phyloP scores from a whole-genome alignment of 306 rosid genomes.

The Canavalia gladiata region DNA sequence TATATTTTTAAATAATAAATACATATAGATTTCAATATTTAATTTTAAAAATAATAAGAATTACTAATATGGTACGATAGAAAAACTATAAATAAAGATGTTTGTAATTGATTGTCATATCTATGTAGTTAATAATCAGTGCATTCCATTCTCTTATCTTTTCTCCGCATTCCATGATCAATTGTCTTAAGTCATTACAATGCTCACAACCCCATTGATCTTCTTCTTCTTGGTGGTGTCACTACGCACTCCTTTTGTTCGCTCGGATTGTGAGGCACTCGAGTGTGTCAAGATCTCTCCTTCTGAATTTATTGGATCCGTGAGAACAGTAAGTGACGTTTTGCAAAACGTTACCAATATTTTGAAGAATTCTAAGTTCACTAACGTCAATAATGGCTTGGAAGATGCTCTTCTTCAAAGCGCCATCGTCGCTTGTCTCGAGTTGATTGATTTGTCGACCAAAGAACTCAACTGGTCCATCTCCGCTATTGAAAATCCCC shows the following conservation, averaged over 20 bases:
- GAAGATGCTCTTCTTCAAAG: conserved; percentile 49
- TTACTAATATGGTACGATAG: too few species aligned
- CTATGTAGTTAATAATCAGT: too few species aligned
- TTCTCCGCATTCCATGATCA: too few species aligned
- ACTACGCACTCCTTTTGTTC: background rate
- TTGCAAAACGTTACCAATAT: conserved; percentile 53
- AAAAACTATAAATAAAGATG: too few species aligned
- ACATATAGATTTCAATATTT: too few species aligned
- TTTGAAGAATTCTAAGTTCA: conserved; percentile 47
- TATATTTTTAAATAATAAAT: too few species aligned
- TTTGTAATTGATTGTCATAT: too few species aligned
- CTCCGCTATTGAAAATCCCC: conserved; percentile 61
- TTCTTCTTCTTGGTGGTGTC: background rate
- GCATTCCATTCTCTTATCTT: too few species aligned
- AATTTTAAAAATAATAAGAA: too few species aligned
- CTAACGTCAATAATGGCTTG: conserved; percentile 37
- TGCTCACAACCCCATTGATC: background rate
- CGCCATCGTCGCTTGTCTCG: conserved; percentile 74
- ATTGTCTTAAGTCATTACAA: too few species aligned
- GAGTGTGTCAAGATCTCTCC: conserved; percentile 53
- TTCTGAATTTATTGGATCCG: conserved; percentile 55
- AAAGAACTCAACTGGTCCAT: conserved; percentile 64
- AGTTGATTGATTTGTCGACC: conserved; percentile 67
- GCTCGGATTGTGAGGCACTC: background rate
- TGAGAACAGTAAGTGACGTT: conserved; percentile 41